Evolutionary conservation across 2,329 filamentous ascomycete genomes (phyloP), one percentile per base, ranked within the genome.

Genomic region (Ophiostoma pallidulum): DNA sequence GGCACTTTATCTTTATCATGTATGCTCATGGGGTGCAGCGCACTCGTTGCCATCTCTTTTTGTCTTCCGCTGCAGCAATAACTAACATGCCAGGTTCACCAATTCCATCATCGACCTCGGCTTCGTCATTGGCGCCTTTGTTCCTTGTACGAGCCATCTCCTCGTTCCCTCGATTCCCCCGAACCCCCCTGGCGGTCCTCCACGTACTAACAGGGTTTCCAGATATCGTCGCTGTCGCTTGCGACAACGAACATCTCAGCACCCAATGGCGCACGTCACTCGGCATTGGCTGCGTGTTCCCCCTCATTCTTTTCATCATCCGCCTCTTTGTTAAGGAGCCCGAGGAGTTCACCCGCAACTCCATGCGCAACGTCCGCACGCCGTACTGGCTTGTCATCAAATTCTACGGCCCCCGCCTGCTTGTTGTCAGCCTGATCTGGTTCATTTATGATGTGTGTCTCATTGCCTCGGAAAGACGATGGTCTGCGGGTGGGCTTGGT

Each of bases 1-100:
- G 90, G n/a, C 91, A 96, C 61, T 74, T 84, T 33, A 94, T 88
- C 87, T 96, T 90, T 60, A 86, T 91, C 57, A 72, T 94, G 54
- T 51, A 26, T 12, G 41, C 33, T 20, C 13, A 12, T 19, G n/a
- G n/a, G n/a, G n/a, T n/a, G n/a, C n/a, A n/a, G n/a, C n/a, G n/a
- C n/a, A n/a, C n/a, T 35, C 92, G 64, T 94, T 86, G 40, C 94
- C 10, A 6, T 28, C 24, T 28, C 5, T 10, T 28, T 28, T 10
- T 5, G 5, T 28, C 24, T 28, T 10, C 6, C 5, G 24, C 10
- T 28, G 5, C 10, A 10, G 24, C 10, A 10, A 94, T 64, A 79
- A 84, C 20, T 85, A 89, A 71, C 94, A 41, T 4, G 31, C 16
- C 24, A 57, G 56, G 4, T 54, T 59, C 39, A 58, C 56, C 42